Conservation (phyloP, 75 land plant species). For the Pseudotsuga menziesii region DNA sequence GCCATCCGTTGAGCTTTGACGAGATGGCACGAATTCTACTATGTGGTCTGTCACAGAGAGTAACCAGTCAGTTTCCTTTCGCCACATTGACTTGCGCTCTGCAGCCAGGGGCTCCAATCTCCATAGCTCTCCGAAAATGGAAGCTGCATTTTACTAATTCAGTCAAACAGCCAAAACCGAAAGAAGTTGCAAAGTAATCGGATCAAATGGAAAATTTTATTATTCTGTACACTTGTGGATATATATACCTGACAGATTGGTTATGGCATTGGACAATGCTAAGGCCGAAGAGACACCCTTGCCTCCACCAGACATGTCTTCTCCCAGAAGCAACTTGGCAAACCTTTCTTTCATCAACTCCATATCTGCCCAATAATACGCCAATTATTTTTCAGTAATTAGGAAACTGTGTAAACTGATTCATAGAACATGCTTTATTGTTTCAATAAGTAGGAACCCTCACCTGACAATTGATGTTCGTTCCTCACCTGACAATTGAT, state of each 20-base stretch:
- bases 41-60: constrained; percentile 63
- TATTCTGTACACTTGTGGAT: not conserved
- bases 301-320: constrained; percentile 69
- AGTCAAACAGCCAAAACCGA: not conserved
- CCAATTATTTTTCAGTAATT: constrained; percentile 1
- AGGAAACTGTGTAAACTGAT: not conserved
- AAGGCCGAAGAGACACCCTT: constrained; percentile 66
- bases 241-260: constrained; percentile 51
- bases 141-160: constrained; percentile 29
- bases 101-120: constrained; percentile 55
- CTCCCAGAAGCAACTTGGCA: constrained; percentile 64
- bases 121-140: constrained; percentile 63
- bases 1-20: too few species aligned
- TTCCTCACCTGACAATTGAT: too few species aligned
- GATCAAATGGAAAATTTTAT: not conserved
- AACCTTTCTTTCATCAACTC: constrained; percentile 71
- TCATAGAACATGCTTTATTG: too few species aligned
- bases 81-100: constrained; percentile 52
- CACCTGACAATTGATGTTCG: too few species aligned
- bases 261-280: too few species aligned
- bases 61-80: constrained; percentile 61
- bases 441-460: not conserved
- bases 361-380: constrained; percentile 23
- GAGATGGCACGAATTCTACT: constrained; percentile 72
- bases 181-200: not conserved